Conservation (phyloP, 1,284 basidiomycete species). For the Ganoderma lingzhi region DNA sequence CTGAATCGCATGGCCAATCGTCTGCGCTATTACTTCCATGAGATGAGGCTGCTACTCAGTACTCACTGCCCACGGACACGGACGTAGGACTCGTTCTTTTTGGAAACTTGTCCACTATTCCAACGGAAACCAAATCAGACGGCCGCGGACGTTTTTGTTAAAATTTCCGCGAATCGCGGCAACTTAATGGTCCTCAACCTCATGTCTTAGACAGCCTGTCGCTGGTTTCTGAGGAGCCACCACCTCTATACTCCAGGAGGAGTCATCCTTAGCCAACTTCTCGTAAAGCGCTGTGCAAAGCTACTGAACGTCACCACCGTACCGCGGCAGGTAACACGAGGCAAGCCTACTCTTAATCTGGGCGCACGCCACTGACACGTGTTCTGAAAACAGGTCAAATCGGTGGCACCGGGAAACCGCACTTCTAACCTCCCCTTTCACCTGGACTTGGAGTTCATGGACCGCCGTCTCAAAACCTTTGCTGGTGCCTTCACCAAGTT, state of each 20-base stretch:
- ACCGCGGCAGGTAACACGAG: not conserved
- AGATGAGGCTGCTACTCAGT: not conserved
- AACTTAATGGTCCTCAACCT: not conserved
- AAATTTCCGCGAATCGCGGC: not conserved
- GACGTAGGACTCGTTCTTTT: not conserved
- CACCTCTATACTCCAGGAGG: too few relatives aligned
- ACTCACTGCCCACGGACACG: not conserved
- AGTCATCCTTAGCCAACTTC: too few relatives aligned
- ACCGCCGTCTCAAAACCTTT: slow-evolving; percentile 10
- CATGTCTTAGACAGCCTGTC: not conserved
- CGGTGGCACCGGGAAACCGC: not conserved
- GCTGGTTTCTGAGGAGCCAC: not conserved
- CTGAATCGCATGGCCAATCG: not conserved
- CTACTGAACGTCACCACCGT: not conserved
- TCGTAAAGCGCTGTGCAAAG: not conserved
- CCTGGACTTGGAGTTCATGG: slow-evolving; percentile 3
- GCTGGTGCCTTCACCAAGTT: slow-evolving; percentile 6
- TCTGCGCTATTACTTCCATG: slow-evolving; percentile 4
- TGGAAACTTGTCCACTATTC: not conserved
- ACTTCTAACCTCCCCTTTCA: not conserved
- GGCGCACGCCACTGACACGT: slow-evolving; percentile 6
- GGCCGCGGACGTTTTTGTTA: not conserved
- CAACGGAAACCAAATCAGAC: slow-evolving; percentile 3
- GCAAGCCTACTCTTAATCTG: not conserved
- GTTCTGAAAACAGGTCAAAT: not conserved